Conservation (phyloP, 257 asterid genomes). For the Handroanthus guayacan region DNA sequence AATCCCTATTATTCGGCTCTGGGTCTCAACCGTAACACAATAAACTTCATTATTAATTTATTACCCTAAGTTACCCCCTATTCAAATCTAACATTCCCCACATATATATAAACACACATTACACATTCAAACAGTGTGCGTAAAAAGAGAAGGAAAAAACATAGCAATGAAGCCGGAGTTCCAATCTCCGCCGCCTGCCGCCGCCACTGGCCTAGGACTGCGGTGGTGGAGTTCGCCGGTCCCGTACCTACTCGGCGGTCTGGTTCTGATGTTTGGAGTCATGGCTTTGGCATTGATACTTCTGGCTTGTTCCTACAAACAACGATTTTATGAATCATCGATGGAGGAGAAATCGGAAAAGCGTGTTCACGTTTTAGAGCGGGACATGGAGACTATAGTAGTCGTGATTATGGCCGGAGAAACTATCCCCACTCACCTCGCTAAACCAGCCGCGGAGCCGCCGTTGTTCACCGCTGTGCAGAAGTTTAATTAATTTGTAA, state of each 20-base stretch:
- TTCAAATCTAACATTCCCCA: background rate
- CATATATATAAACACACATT: background rate
- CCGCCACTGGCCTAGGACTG: conserved; percentile 28
- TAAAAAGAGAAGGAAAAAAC: background rate
- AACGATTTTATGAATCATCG: conserved; percentile 18
- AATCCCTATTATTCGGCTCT: no score
- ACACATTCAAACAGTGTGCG: conserved; percentile 37
- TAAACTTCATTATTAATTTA: no score
- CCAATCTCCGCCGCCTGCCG: conserved; percentile 14
- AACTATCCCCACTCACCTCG: conserved; percentile 50
- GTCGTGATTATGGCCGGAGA: conserved; percentile 72
- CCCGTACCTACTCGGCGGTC: conserved; percentile 48
- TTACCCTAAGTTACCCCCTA: no score
- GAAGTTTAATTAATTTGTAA: conserved; percentile 26
- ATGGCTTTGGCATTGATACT: conserved; percentile 48
- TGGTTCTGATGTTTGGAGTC: conserved; percentile 48
- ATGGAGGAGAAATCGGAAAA: conserved; percentile 32
- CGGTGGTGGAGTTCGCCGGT: conserved; percentile 48
- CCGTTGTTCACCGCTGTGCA: background rate
- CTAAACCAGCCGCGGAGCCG: conserved; percentile 38
- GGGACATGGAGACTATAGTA: conserved; percentile 54
- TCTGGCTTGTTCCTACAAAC: conserved; percentile 46
- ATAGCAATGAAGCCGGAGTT: conserved; percentile 4
- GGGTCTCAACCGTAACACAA: no score
- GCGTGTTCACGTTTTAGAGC: conserved; percentile 18